These are phyloP conservation scores for Cryptococcus sp. DNA, from an alignment of 1,284 basidiomycete genomes.

Conservation along the genomic window DNA sequence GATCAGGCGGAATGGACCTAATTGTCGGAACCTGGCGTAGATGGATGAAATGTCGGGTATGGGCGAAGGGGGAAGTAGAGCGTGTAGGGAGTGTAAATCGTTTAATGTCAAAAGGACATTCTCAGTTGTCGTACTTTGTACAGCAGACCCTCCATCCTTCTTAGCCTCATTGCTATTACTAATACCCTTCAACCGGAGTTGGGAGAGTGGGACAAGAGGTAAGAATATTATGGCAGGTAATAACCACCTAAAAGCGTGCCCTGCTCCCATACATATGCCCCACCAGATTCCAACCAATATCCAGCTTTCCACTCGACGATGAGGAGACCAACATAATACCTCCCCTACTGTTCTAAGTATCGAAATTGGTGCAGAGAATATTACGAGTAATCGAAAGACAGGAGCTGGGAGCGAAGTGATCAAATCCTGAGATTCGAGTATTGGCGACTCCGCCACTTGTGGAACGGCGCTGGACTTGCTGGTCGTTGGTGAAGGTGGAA, in stretches of 20 bases:
- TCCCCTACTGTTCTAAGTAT: slow-evolving; percentile 54
- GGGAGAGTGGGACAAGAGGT: slow-evolving; percentile 29
- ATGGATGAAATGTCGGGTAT: slow-evolving; percentile 16
- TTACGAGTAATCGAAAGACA: slow-evolving; percentile 43
- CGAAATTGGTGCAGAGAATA: slow-evolving; percentile 56
- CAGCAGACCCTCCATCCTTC: slow-evolving; percentile 22
- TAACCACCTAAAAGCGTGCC: slow-evolving; percentile 53
- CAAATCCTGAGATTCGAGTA: slow-evolving; percentile 31
- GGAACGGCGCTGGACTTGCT: neutral
- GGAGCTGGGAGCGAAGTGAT: slow-evolving; percentile 44
- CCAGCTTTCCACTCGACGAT: slow-evolving; percentile 62
- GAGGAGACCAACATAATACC: slow-evolving; percentile 60
- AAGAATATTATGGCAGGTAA: slow-evolving; percentile 40
- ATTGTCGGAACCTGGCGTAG: slow-evolving; percentile 35
- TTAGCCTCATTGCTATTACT: slow-evolving; percentile 45
- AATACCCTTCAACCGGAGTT: slow-evolving; percentile 47
- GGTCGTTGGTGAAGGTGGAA: neutral
- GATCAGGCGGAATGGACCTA: slow-evolving; percentile 28
- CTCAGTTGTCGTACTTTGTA: slow-evolving; percentile 58
- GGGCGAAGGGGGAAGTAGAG: slow-evolving; percentile 39
- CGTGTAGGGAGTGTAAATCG: slow-evolving; percentile 45
- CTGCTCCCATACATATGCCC: slow-evolving; percentile 64
- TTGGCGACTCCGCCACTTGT: slow-evolving; percentile 7
- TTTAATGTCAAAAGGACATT: slow-evolving; percentile 51
- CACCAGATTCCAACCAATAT: slow-evolving; percentile 69